Percentiles rank a stretch among this genome's conserved stretches.
These are phyloP conservation scores for Coemansia umbellata DNA, from an alignment of 192 early-diverging fungal genomes.

Conservation along the genomic window DNA sequence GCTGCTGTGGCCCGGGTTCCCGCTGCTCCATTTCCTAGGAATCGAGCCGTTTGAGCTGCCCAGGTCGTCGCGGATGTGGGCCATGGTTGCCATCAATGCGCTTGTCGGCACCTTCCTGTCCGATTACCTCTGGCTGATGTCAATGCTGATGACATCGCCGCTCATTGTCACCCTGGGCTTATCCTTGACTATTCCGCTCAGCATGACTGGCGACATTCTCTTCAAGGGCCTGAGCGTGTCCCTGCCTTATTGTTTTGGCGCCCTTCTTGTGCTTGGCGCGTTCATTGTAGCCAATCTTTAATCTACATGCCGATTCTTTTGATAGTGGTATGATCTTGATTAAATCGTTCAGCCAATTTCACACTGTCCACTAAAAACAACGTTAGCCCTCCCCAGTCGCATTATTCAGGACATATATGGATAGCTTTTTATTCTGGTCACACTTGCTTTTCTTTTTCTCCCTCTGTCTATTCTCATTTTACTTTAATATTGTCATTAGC, in stretches of 20 bases:
- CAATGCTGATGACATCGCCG: slow-evolving; percentile 80
- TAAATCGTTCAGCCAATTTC: too few relatives aligned
- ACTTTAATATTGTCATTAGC: too few relatives aligned
- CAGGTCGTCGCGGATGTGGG: slow-evolving; percentile 49
- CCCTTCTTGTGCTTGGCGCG: slow-evolving; percentile 59
- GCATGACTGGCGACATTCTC: slow-evolving; percentile 66
- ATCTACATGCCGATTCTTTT: too few relatives aligned
- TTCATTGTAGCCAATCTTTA: slow-evolving; percentile 64
- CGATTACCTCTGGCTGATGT: slow-evolving; percentile 73
- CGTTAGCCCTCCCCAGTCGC: too few relatives aligned
- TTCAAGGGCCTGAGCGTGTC: slow-evolving; percentile 57
- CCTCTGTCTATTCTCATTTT: too few relatives aligned
- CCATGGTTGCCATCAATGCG: slow-evolving; percentile 67
- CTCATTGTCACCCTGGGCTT: slow-evolving; percentile 75
- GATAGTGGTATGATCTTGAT: too few relatives aligned
- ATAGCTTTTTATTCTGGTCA: too few relatives aligned
- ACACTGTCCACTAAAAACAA: too few relatives aligned
- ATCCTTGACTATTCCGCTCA: slow-evolving; percentile 69
- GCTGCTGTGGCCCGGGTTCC: slow-evolving; percentile 64
- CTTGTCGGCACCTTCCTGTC: slow-evolving; percentile 77
- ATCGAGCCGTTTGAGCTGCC: slow-evolving; percentile 68
- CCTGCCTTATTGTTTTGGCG: slow-evolving; percentile 61
- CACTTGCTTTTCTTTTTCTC: too few relatives aligned
- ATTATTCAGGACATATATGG: too few relatives aligned
- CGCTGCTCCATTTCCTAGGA: slow-evolving; percentile 55